phyloP scores from a whole-genome alignment of 306 rosid genomes.

The Sphenostylis stenocarpa region DNA sequence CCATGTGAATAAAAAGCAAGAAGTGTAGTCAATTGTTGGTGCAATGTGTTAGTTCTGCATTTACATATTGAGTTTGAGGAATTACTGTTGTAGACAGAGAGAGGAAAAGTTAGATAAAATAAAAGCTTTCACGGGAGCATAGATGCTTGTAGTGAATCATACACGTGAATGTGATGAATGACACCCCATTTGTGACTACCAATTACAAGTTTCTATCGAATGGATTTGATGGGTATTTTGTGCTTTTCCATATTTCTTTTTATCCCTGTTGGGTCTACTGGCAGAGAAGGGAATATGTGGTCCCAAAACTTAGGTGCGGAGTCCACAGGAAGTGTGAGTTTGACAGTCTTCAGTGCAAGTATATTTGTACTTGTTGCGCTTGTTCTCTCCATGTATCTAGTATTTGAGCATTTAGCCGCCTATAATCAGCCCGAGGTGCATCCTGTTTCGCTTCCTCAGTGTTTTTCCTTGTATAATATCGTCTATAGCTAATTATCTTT shows the following conservation, averaged over 20 bases:
- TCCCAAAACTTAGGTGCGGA: constrained; percentile 44
- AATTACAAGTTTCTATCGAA: constrained; percentile 31
- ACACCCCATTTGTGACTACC: constrained; percentile 1
- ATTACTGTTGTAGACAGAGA: constrained; percentile 13
- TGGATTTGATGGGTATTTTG: constrained; percentile 64
- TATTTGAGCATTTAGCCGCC: constrained; percentile 85
- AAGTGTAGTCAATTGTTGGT: constrained; percentile 26
- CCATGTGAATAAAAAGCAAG: constrained; percentile 17
- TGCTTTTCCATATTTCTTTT: constrained; percentile 54
- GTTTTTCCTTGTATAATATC: constrained; percentile 3
- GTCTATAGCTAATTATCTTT: not conserved
- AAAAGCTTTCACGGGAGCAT: constrained; percentile 5
- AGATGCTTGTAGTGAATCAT: constrained; percentile 3
- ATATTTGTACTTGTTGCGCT: constrained; percentile 80
- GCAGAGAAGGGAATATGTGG: constrained; percentile 68
- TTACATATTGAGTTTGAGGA: constrained; percentile 17
- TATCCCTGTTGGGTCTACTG: constrained; percentile 59
- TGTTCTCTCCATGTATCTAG: constrained; percentile 81
- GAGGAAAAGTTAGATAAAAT: not conserved
- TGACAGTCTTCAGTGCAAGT: constrained; percentile 87
- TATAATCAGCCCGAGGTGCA: constrained; percentile 97
- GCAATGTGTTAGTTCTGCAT: constrained; percentile 22
- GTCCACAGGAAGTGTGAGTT: constrained; percentile 57
- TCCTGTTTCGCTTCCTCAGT: not conserved
- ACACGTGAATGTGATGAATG: constrained; percentile 1